These are phyloP conservation scores for Limnanthes douglasii DNA, from an alignment of 345 rosid species.

Conservation along the genomic window DNA sequence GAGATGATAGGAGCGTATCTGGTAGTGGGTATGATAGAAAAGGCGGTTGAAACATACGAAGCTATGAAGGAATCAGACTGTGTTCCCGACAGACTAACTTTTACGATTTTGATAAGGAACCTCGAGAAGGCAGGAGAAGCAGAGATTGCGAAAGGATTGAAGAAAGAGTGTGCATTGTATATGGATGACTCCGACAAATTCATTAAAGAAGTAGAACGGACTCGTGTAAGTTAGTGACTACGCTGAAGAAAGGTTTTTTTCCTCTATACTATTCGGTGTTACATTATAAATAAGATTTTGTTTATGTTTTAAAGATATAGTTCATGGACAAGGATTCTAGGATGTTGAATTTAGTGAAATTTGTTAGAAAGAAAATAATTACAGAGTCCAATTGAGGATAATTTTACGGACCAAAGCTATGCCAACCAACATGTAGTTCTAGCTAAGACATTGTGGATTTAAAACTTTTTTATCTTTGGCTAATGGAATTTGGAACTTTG, in stretches of 20 bases:
- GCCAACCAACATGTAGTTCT: too few relatives aligned
- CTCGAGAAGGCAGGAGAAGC: conserved; percentile 31
- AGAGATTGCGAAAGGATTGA: conserved; percentile 22
- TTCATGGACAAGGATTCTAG: too few relatives aligned
- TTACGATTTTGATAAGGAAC: conserved; percentile 36
- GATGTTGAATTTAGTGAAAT: too few relatives aligned
- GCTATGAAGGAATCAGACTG: conserved; percentile 31
- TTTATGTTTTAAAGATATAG: background rate
- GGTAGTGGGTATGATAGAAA: conserved; percentile 22
- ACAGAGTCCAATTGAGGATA: background rate
- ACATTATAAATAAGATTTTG: background rate
- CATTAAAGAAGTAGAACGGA: conserved; percentile 23
- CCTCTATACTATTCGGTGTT: background rate
- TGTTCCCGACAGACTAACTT: conserved; percentile 29
- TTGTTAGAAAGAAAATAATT: too few relatives aligned
- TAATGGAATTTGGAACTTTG: too few relatives aligned
- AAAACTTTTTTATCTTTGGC: too few relatives aligned
- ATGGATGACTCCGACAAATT: conserved; percentile 38
- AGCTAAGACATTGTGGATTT: too few relatives aligned
- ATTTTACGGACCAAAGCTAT: background rate
- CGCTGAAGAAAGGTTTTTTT: background rate
- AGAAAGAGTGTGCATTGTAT: conserved; percentile 29
- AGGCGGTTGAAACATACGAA: conserved; percentile 36
- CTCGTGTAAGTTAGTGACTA: conserved; percentile 12
- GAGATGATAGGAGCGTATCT: conserved; percentile 53